These are phyloP conservation scores for Pleurotus pulmonarius DNA, from an alignment of 768 basidiomycete genomes.

Conservation along the genomic window DNA sequence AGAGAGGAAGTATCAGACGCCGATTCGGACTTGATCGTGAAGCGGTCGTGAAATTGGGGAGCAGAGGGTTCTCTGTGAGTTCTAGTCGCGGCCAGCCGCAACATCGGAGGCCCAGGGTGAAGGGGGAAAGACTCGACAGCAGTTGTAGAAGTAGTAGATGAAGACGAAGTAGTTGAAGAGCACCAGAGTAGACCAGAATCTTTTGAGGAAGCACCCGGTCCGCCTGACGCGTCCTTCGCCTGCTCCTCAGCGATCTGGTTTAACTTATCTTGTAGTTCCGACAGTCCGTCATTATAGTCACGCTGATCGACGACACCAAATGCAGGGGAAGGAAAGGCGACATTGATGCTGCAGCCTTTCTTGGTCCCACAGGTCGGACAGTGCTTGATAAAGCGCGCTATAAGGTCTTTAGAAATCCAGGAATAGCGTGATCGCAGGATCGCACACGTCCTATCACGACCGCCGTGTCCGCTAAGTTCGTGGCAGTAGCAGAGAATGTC, in stretches of 20 bases:
- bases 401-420: constrained; percentile 83
- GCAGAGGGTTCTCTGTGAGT: neutral
- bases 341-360: constrained; percentile 31
- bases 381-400: constrained; percentile 71
- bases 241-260: neutral
- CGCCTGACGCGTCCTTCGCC: neutral
- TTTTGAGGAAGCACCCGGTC: neutral
- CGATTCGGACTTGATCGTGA: neutral
- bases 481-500: constrained; percentile 76
- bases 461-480: constrained; percentile 60
- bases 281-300: neutral
- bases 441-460: constrained; percentile 74
- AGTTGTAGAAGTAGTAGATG: constrained; percentile 6
- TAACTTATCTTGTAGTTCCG: neutral
- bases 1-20: neutral
- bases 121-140: constrained; percentile 5
- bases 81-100: neutral
- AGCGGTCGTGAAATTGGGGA: neutral
- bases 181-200: neutral
- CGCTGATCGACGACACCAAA: neutral
- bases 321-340: neutral
- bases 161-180: neutral
- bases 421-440: constrained; percentile 68
- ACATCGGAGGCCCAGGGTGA: neutral
- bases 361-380: constrained; percentile 71